These are phyloP conservation scores for Coemansia sp. DNA, from an alignment of 192 early-diverging fungal genomes.

Conservation along the genomic window DNA sequence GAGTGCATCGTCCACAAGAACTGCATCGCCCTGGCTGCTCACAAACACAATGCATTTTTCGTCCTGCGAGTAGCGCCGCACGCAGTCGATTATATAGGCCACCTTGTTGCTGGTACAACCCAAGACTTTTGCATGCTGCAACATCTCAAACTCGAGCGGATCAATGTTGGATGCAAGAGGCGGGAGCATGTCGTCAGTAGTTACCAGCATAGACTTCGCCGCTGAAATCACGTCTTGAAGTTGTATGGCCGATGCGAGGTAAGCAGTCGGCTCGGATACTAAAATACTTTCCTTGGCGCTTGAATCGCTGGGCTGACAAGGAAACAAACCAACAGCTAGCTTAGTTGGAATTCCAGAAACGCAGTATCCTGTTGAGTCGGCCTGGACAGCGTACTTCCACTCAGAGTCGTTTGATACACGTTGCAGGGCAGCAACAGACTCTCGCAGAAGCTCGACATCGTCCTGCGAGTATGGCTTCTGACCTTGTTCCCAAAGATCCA, in stretches of 20 bases:
- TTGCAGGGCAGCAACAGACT: constrained; percentile 25
- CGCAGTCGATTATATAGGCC: constrained; percentile 27
- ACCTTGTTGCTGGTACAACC: constrained; percentile 41
- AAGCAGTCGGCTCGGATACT: background rate
- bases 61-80: constrained; percentile 17
- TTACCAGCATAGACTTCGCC: constrained; percentile 23
- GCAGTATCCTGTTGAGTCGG: constrained; percentile 31
- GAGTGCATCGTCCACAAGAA: constrained; percentile 34
- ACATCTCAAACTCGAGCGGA: constrained; percentile 32
- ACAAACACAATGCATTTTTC: constrained; percentile 55
- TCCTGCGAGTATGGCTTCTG: constrained; percentile 32
- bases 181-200: constrained; percentile 26
- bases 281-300: background rate
- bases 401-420: constrained; percentile 27
- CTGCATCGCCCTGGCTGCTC: constrained; percentile 24
- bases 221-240: constrained; percentile 9
- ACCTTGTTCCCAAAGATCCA: constrained; percentile 41
- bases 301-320: background rate
- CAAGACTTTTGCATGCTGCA: constrained; percentile 6
- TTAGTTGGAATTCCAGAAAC: constrained; percentile 19
- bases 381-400: constrained; percentile 25
- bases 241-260: constrained; percentile 24
- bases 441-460: constrained; percentile 26
- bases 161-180: constrained; percentile 30
- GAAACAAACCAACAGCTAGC: background rate